These are phyloP conservation scores for Blattamonas nauphoetae DNA, from an alignment of 78 protist species.

Conservation along the genomic window DNA sequence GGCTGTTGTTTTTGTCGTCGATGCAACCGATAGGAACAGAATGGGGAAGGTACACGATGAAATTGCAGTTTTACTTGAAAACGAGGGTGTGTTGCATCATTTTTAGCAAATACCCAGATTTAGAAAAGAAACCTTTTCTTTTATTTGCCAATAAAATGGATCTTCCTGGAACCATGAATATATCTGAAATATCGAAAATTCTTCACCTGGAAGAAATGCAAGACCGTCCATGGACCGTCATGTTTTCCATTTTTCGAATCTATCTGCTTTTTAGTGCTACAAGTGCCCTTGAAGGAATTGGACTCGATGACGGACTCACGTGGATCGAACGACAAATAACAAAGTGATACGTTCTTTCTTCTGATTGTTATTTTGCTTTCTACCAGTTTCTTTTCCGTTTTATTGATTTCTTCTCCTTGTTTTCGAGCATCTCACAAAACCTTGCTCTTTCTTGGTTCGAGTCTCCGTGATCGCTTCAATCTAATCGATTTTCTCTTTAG, in stretches of 20 bases:
- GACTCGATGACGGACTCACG: slow-evolving; percentile 27
- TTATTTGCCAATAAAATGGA: slow-evolving; percentile 71
- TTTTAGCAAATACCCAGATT: no score
- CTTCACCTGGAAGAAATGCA: slow-evolving; percentile 24
- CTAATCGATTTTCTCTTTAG: no score
- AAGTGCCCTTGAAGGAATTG: slow-evolving; percentile 44
- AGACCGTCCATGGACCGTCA: slow-evolving; percentile 39
- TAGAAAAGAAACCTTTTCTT: not conserved
- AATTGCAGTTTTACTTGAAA: not conserved
- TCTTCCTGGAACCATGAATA: slow-evolving; percentile 25
- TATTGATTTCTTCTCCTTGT: no score
- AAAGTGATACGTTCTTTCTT: no score
- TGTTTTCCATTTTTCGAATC: not conserved
- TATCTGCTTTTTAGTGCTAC: slow-evolving; percentile 12
- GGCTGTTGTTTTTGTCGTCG: slow-evolving; percentile 71
- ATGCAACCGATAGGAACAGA: slow-evolving; percentile 51
- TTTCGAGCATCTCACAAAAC: no score
- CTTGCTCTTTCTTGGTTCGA: no score
- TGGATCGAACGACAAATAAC: slow-evolving; percentile 15
- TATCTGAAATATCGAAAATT: slow-evolving; percentile 7
- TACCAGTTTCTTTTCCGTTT: no score
- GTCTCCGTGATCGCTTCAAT: no score
- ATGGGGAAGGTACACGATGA: slow-evolving; percentile 66
- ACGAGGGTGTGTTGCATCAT: not conserved
- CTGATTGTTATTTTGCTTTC: no score